Evolutionary conservation across 2,329 filamentous ascomycete species (phyloP).

Genomic region (Endothia cerciana): DNA sequence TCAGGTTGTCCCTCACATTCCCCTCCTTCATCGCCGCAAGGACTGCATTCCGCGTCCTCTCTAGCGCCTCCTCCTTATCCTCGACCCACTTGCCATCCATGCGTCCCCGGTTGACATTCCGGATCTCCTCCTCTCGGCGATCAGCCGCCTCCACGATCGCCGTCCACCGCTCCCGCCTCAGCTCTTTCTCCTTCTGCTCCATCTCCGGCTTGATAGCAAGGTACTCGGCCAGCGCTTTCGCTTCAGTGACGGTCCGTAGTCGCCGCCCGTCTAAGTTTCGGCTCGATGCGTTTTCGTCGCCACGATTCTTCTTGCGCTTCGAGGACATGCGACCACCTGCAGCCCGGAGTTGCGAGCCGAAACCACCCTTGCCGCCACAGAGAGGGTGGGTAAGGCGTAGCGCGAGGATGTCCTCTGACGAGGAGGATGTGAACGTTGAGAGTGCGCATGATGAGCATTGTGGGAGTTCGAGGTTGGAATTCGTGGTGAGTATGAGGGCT

Average conservation of each 20-base stretch:
- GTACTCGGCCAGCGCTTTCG: conserved; percentile 93
- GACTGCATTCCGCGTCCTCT: conserved; percentile 80
- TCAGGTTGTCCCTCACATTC: conserved; percentile 63
- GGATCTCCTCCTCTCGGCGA: conserved; percentile 80
- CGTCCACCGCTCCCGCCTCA: conserved; percentile 82
- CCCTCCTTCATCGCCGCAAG: conserved; percentile 70
- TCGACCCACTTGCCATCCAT: conserved; percentile 94
- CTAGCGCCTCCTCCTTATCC: conserved; percentile 86
- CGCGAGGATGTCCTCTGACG: conserved; percentile 72
- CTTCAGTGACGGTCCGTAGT: conserved; percentile 89
- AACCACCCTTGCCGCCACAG: conserved; percentile 94
- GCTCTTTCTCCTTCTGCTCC: conserved; percentile 92
- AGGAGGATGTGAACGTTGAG: conserved; percentile 56
- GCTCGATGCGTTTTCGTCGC: conserved; percentile 86
- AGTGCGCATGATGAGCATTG: conserved; percentile 58
- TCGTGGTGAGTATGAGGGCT: conserved; percentile 79
- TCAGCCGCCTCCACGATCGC: conserved; percentile 86
- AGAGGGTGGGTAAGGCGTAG: conserved; percentile 79
- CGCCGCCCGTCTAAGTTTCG: conserved; percentile 91
- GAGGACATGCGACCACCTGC: conserved; percentile 98
- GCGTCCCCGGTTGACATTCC: conserved; percentile 69
- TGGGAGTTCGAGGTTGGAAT: conserved; percentile 72
- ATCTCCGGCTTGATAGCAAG: conserved; percentile 95
- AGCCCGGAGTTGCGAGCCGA: conserved; percentile 94
- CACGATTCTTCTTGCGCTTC: conserved; percentile 81